Percentiles rank a stretch among this genome's conserved stretches.
Conservation (phyloP, 805 yeast genomes). For the Cyberlindnera nakhonratchasimensis region DNA sequence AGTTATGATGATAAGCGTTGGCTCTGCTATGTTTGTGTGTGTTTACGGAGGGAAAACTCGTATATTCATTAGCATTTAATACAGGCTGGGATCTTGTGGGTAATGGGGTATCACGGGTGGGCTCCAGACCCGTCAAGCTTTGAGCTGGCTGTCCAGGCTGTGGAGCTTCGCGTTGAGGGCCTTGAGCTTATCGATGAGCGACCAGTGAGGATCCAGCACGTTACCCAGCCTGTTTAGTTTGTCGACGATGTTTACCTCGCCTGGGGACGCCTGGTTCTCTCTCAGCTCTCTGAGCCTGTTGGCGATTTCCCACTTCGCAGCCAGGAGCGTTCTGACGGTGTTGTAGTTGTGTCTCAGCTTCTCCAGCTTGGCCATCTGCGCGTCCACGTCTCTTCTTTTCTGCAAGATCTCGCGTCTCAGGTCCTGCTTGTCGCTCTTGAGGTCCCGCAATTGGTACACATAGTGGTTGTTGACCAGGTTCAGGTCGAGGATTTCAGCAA, state of each 20-base stretch:
- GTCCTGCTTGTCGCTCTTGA: slow-evolving; percentile 30
- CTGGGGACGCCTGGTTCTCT: no score
- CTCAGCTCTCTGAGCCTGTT: slow-evolving; percentile 8
- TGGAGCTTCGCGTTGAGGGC: slow-evolving; percentile 14
- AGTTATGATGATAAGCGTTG: background rate
- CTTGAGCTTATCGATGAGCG: slow-evolving; percentile 18
- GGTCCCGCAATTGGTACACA: slow-evolving; percentile 28
- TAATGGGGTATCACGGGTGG: no score
- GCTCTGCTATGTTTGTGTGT: no score
- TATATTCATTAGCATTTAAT: no score
- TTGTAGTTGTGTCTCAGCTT: slow-evolving; percentile 25
- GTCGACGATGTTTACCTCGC: slow-evolving; percentile 14
- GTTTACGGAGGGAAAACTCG: no score
- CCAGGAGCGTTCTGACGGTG: slow-evolving; percentile 18
- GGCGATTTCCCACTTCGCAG: slow-evolving; percentile 19
- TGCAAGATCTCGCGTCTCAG: slow-evolving; percentile 30
- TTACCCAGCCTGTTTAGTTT: slow-evolving; percentile 30
- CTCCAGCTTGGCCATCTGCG: slow-evolving; percentile 27
- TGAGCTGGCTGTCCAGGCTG: slow-evolving; percentile 4
- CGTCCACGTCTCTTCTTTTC: slow-evolving; percentile 28
- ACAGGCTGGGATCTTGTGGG: no score
- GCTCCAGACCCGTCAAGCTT: background rate
- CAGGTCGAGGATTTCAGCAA: slow-evolving; percentile 33
- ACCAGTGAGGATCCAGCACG: slow-evolving; percentile 28
- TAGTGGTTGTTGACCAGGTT: slow-evolving; percentile 34